phyloP scores from a whole-genome alignment of 768 basidiomycete genomes.

The Megacollybia marginata region DNA sequence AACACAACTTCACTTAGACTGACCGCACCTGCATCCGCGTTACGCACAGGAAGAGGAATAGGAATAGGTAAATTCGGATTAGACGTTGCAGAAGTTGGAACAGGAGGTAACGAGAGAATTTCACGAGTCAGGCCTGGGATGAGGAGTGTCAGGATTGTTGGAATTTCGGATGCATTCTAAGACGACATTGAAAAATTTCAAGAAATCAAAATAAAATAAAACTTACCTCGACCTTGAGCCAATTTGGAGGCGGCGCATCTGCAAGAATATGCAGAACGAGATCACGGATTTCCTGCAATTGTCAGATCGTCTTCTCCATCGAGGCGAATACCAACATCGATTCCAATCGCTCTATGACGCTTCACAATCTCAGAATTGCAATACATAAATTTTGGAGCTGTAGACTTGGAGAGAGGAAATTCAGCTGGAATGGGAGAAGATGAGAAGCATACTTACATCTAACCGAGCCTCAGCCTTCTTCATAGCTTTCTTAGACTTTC shows the following conservation, averaged over 20 bases:
- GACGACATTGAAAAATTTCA: background rate
- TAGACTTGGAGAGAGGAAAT: constrained; percentile 17
- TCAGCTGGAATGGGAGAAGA: constrained; percentile 5
- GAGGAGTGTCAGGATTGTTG: constrained; percentile 73
- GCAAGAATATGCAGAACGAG: constrained; percentile 75
- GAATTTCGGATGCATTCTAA: constrained; percentile 67
- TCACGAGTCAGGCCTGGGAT: constrained; percentile 83
- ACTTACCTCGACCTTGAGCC: constrained; percentile 78
- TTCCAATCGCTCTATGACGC: constrained; percentile 67
- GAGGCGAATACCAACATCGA: constrained; percentile 53
- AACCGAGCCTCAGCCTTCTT: constrained; percentile 49
- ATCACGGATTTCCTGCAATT: constrained; percentile 76
- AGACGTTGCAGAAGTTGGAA: constrained; percentile 59
- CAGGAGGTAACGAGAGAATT: constrained; percentile 62
- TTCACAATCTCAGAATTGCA: constrained; percentile 68
- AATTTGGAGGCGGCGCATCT: constrained; percentile 78
- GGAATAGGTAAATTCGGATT: constrained; percentile 50
- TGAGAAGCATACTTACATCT: constrained; percentile 44
- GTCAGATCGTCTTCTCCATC: background rate
- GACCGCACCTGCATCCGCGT: background rate
- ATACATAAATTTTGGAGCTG: constrained; percentile 76
- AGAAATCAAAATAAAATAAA: background rate
- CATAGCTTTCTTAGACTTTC: constrained; percentile 58
- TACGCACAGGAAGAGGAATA: constrained; percentile 25
- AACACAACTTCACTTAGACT: background rate